Percentiles rank a stretch among this genome's conserved stretches.
Evolutionary conservation across 331 rosid species (phyloP).

Genomic region (Quercus lobata): DNA sequence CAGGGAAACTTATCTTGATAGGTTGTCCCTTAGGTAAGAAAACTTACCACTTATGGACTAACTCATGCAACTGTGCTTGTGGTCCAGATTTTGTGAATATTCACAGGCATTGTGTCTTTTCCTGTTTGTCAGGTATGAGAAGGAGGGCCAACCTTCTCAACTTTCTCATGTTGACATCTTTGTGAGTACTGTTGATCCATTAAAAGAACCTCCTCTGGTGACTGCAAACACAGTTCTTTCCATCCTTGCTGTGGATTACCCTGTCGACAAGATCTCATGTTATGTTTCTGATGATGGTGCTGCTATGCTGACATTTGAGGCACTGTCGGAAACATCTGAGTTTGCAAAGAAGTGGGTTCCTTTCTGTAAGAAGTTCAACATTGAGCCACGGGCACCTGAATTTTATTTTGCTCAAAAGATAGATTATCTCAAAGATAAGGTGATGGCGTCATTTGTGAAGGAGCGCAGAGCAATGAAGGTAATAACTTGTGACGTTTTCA

Average conservation of each 20-base stretch:
- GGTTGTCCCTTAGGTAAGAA: conserved; percentile 29
- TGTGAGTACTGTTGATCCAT: conserved; percentile 44
- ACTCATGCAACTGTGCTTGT: background rate
- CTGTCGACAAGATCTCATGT: conserved; percentile 34
- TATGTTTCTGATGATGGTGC: conserved; percentile 46
- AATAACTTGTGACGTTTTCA: background rate
- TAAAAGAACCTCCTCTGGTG: conserved; percentile 35
- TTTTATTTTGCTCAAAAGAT: conserved; percentile 31
- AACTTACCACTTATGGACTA: background rate
- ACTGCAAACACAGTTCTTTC: conserved; percentile 42
- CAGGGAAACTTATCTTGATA: conserved; percentile 39
- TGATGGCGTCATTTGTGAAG: conserved; percentile 34
- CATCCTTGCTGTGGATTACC: conserved; percentile 42
- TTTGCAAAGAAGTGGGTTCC: conserved; percentile 44
- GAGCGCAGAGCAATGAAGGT: conserved; percentile 46
- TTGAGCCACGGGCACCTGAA: conserved; percentile 44
- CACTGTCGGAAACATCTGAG: conserved; percentile 35
- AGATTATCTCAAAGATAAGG: conserved; percentile 35
- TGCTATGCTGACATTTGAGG: conserved; percentile 38
- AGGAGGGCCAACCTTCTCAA: conserved; percentile 39
- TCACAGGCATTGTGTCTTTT: background rate
- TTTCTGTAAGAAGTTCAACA: conserved; percentile 32
- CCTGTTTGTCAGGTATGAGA: conserved; percentile 29
- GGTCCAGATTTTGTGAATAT: background rate
- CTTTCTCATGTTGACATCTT: conserved; percentile 26